These are phyloP conservation scores for Carex sylvatica DNA, from an alignment of 202 grass and related monocot genomes.

Conservation along the genomic window DNA sequence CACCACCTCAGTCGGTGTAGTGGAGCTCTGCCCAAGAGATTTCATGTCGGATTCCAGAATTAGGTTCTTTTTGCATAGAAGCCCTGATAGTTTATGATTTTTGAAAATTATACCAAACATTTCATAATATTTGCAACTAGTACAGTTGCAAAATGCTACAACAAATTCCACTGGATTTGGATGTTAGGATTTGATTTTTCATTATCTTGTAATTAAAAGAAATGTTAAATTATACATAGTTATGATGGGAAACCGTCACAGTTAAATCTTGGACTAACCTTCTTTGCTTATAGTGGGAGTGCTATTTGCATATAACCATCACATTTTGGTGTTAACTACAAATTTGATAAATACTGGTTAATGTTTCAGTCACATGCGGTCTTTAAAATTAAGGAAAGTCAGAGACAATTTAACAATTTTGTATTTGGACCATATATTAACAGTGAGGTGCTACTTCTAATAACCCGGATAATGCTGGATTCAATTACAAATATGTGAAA, in stretches of 20 bases:
- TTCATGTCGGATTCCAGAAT: conserved; percentile 47
- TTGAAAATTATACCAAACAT: too few relatives aligned
- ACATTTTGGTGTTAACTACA: too few relatives aligned
- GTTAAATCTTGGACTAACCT: too few relatives aligned
- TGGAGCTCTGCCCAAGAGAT: conserved; percentile 55
- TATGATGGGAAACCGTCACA: background rate
- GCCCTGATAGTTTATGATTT: too few relatives aligned
- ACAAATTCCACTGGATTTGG: background rate
- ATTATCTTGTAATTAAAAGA: background rate
- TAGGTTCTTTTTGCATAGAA: background rate
- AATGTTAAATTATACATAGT: background rate
- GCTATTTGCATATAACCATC: too few relatives aligned
- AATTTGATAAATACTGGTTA: too few relatives aligned
- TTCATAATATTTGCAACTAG: too few relatives aligned
- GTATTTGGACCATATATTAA: too few relatives aligned
- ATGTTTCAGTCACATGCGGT: too few relatives aligned
- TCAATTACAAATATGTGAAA: background rate
- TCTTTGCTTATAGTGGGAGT: too few relatives aligned
- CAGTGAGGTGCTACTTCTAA: background rate
- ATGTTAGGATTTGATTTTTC: background rate
- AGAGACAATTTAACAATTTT: too few relatives aligned
- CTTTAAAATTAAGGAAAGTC: too few relatives aligned
- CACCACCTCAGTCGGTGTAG: conserved; percentile 56
- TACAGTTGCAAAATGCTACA: background rate
- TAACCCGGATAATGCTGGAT: background rate